Base-by-base conservation (phyloP, 2,329 filamentous ascomycete species). In the Diaporthe sp. region DNA sequence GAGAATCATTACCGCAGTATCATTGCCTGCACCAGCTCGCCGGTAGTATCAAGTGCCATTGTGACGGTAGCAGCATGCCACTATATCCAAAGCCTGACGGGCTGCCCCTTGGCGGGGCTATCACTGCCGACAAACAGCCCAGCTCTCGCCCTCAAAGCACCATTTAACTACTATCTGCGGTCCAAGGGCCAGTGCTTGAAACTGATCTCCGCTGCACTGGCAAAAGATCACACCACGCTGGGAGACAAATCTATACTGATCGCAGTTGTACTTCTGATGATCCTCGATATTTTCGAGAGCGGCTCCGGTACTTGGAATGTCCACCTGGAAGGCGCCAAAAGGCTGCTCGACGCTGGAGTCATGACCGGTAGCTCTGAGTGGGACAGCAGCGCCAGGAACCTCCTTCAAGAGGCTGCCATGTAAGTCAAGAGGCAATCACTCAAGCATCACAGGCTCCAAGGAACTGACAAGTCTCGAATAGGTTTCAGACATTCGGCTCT, bases 401-500 rank as follows among this genome's bases (percentile, higher is more conserved):
- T 61, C 13, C 35, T 61, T 6, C 35, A 61, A 17, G 56, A 61
- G n/a, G 56, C 56, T 42, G 56, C 56, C 13, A 39, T 61, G 56
- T 61, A 8, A 61, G 56, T 5, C 7, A 10, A 12, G 13, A 25
- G 4, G 10, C 22, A 55, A 32, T 55, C 15, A 13, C 30, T 35
- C 9, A n/a, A 37, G 30, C 9, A 37, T 35, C 37, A 7, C 27
- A 22, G 19, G 51, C 12, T 27, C n/a, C 56, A 42, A 27, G 56
- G 2, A 19, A 9, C 2, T 61, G 15, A 39, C n/a, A 42, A 13
- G 9, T 42, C n/a, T 39, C 17, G 9, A 61, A 19, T 39, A 61
- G 56, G 25, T 61, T 61, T 7, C 56, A 42, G 17, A 61, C 56
- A 42, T 61, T 61, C n/a, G 56, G 56, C 7, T 61, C 35, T 61